Evolutionary conservation across 768 basidiomycete genomes (phyloP), one percentile per base, ranked within the genome.

Genomic region (Cyathus striatus): DNA sequence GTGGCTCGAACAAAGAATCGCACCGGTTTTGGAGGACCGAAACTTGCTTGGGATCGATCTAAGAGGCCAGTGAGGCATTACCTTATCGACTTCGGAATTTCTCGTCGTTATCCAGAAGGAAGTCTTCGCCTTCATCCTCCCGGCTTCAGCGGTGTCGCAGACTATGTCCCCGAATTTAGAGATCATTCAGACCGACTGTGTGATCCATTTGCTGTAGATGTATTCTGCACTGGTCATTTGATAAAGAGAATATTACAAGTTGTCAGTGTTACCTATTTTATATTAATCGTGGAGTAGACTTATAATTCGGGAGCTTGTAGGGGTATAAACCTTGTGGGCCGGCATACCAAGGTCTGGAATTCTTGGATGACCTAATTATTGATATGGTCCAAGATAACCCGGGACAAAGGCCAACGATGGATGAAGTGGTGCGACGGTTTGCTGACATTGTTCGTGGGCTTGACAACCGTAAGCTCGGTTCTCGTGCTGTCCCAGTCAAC

Each of bases 21-120:
- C 3, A 56, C 59, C 26, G 47, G 38, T 22, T 45, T 9, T 30
- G 9, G 33, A 6, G 36, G 38, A n/a, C 40, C 26, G 5, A 40
- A 43, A 14, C 37, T 21, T 9, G 39, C 23, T 25, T 41, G n/a
- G 16, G 57, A 46, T 18, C 55, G 57, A 13, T 61, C 57, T 1
- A 44, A 46, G 33, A 43, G 30, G 13, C 59, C 57, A 7, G 44
- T 52, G 6, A 59, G 50, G 40, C 62, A 62, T 36, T 59, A 63
- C 44, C 40, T 62, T 26, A 56, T 53, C 14, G 63, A 65, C 38
- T 67, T 62, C 40, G 61, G 59, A 23, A 21, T 61, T 3, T 62
- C 63, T 5, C 42, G 49, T 22, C 43, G 45, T 7, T 66, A 60
- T 41, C 41, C 27, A 30, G 27, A 30, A 9, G 27, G n/a, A n/a